Percentiles rank a stretch among this genome's conserved stretches.
These are phyloP conservation scores for Xylaria sp. DNA, from an alignment of 2,329 filamentous ascomycete genomes.

Conservation along the genomic window DNA sequence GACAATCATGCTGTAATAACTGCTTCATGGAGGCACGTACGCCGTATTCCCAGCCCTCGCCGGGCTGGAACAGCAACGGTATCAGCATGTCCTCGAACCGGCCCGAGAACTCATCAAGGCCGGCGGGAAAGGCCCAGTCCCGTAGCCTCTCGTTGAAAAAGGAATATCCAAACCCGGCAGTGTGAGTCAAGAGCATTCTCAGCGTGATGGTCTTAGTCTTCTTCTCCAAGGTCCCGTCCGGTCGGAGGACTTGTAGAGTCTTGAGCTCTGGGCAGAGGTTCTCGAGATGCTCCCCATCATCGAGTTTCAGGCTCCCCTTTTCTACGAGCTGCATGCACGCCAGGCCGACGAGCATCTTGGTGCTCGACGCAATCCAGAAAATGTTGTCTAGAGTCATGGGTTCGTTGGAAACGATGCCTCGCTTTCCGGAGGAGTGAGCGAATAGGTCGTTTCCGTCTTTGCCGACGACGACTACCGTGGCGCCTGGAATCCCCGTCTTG, in stretches of 20 bases:
- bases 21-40: slow-evolving; percentile 51
- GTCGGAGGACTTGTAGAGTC: slow-evolving; percentile 47
- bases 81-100: slow-evolving; percentile 61
- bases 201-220: slow-evolving; percentile 65
- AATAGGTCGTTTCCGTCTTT: slow-evolving; percentile 61
- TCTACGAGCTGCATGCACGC: slow-evolving; percentile 70
- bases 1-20: neutral
- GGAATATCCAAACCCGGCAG: slow-evolving; percentile 67
- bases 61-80: slow-evolving; percentile 72
- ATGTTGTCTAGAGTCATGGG: slow-evolving; percentile 69
- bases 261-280: slow-evolving; percentile 62
- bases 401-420: slow-evolving; percentile 56
- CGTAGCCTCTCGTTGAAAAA: slow-evolving; percentile 64
- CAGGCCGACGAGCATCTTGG: slow-evolving; percentile 65
- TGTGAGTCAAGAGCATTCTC: slow-evolving; percentile 67
- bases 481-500: slow-evolving; percentile 37
- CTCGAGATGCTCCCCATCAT: slow-evolving; percentile 60
- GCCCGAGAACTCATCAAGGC: slow-evolving; percentile 68
- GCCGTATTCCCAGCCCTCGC: slow-evolving; percentile 70
- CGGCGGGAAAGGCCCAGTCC: slow-evolving; percentile 60
- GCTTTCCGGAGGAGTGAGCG: slow-evolving; percentile 60
- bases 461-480: slow-evolving; percentile 53
- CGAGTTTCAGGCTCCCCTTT: slow-evolving; percentile 58
- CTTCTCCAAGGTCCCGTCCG: slow-evolving; percentile 53
- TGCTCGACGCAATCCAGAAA: slow-evolving; percentile 66